Conservation (phyloP, 2,329 filamentous ascomycete genomes). For the Penicillium sp. region DNA sequence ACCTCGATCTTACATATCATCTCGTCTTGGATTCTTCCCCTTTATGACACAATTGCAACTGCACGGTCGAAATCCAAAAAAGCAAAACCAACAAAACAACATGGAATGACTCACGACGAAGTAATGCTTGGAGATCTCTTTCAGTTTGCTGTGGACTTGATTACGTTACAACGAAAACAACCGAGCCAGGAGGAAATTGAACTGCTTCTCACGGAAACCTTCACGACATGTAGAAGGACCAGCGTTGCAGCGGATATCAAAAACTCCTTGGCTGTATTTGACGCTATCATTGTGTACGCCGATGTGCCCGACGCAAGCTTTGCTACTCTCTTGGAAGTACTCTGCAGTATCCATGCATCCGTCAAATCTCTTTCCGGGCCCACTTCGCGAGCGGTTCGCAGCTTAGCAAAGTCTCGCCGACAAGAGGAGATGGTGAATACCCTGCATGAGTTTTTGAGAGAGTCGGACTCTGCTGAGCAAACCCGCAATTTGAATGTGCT, state of each 20-base stretch:
- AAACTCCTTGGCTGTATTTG: slow-evolving; percentile 44
- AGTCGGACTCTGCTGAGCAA: slow-evolving; percentile 33
- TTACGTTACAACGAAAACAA: slow-evolving; percentile 44
- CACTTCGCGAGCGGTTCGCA: slow-evolving; percentile 45
- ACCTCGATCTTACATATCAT: slow-evolving; percentile 43
- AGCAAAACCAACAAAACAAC: slow-evolving; percentile 34
- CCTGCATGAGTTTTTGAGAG: slow-evolving; percentile 39
- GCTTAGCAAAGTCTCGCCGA: slow-evolving; percentile 42
- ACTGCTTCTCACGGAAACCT: slow-evolving; percentile 39
- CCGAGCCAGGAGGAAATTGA: slow-evolving; percentile 39
- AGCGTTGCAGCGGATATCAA: slow-evolving; percentile 46
- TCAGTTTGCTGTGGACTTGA: slow-evolving; percentile 45
- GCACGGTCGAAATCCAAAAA: slow-evolving; percentile 43
- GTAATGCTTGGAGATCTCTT: slow-evolving; percentile 40
- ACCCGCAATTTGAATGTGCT: slow-evolving; percentile 43
- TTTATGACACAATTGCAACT: slow-evolving; percentile 40
- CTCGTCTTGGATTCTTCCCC: slow-evolving; percentile 41
- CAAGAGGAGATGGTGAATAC: slow-evolving; percentile 42
- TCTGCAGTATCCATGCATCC: slow-evolving; percentile 48
- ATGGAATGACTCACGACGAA: slow-evolving; percentile 36
- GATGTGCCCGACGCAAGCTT: slow-evolving; percentile 43
- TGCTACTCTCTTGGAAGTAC: slow-evolving; percentile 40
- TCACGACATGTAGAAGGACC: slow-evolving; percentile 44
- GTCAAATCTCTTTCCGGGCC: slow-evolving; percentile 46
- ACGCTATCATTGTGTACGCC: slow-evolving; percentile 45